phyloP scores from a whole-genome alignment of 257 asterid species.

The Haberlea rhodopensis region DNA sequence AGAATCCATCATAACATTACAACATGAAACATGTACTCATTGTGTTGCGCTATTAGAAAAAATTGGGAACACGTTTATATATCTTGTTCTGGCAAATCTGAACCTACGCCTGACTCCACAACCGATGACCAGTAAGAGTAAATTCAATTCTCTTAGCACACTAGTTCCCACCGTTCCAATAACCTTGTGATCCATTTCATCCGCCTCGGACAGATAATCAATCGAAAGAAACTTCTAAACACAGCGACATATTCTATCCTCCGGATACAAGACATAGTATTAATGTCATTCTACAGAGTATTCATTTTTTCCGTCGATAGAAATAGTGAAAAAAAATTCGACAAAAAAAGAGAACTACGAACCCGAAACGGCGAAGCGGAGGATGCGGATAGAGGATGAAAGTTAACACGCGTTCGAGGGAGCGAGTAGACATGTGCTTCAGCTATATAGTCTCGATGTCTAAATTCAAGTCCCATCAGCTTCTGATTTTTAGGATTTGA shows the following conservation, averaged over 20 bases:
- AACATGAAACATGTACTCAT: background rate
- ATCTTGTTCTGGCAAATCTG: background rate
- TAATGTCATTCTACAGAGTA: constrained; percentile 5
- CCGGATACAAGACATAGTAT: background rate
- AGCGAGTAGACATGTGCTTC: constrained; percentile 47
- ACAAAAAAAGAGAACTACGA: background rate
- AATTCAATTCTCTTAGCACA: background rate
- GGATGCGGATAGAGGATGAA: constrained; percentile 60
- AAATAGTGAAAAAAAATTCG: constrained; percentile 7
- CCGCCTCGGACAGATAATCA: too few relatives aligned
- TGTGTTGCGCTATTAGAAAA: background rate
- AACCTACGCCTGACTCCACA: background rate
- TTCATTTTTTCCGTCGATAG: background rate
- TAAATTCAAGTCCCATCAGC: constrained; percentile 60
- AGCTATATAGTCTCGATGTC: constrained; percentile 52
- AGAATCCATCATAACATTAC: background rate
- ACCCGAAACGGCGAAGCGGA: constrained; percentile 46
- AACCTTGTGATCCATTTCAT: too few relatives aligned
- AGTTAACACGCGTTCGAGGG: constrained; percentile 37
- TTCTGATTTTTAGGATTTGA: background rate
- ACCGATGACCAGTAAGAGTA: background rate
- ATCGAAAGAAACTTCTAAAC: background rate
- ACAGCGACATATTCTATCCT: background rate
- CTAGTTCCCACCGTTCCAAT: too few relatives aligned
- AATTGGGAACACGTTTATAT: background rate